A percentile compares a stretch with the other conserved stretches of the same genome.
Evolutionary conservation across 768 basidiomycete genomes (phyloP).

Genomic region (Xerocomus potaroensis): DNA sequence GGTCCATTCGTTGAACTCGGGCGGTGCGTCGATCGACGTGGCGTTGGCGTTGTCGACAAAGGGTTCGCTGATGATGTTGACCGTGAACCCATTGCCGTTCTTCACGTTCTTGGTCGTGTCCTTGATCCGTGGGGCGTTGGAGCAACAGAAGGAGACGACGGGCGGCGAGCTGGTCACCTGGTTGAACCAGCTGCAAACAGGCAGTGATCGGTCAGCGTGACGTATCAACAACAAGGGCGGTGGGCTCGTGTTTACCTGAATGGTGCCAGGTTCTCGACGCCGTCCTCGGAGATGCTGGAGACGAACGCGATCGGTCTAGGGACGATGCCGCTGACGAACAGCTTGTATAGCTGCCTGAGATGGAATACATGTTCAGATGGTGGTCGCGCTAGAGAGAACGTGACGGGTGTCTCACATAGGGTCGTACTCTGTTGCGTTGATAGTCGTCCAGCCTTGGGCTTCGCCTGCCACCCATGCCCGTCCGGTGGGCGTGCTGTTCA

Average conservation of each 20-base stretch:
- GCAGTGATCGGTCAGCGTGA: neutral
- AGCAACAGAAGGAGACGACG: slow-evolving; percentile 37
- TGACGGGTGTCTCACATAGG: slow-evolving; percentile 17
- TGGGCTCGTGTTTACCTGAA: slow-evolving; percentile 41
- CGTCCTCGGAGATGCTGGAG: slow-evolving; percentile 33
- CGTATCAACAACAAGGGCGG: neutral
- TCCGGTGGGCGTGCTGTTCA: slow-evolving; percentile 28
- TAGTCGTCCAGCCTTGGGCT: slow-evolving; percentile 32
- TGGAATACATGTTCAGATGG: neutral
- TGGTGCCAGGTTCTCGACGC: slow-evolving; percentile 39
- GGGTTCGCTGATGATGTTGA: slow-evolving; percentile 55
- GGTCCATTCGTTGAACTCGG: slow-evolving; percentile 37
- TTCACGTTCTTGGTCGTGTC: slow-evolving; percentile 48
- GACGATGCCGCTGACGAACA: slow-evolving; percentile 37
- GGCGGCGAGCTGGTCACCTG: slow-evolving; percentile 22
- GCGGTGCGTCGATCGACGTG: slow-evolving; percentile 36
- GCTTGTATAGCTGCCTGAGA: slow-evolving; percentile 27
- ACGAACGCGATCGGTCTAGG: slow-evolving; percentile 47
- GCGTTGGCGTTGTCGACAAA: slow-evolving; percentile 38
- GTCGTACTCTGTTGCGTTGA: slow-evolving; percentile 30
- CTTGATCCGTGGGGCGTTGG: slow-evolving; percentile 22
- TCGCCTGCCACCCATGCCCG: slow-evolving; percentile 34
- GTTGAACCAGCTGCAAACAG: slow-evolving; percentile 26
- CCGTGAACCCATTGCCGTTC: slow-evolving; percentile 45
- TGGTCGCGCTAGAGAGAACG: neutral